A percentile compares a stretch with the other conserved stretches of the same genome.
Conservation (phyloP, 805 yeast species). For the Schwanniomyces occidentalis region DNA sequence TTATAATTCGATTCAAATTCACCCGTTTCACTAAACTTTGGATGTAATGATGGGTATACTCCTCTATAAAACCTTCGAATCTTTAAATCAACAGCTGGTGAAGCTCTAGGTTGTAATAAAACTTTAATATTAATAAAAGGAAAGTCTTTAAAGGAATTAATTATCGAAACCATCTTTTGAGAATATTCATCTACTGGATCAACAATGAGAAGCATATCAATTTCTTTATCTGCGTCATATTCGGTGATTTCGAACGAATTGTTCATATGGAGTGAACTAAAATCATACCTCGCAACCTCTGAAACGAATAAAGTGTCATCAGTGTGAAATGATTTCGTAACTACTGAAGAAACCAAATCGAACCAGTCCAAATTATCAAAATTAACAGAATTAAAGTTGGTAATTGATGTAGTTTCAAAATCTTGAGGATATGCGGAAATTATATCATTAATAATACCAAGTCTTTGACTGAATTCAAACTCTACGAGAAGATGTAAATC, state of each 20-base stretch:
- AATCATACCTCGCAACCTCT: conserved; percentile 49
- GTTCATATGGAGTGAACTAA: conserved; percentile 30
- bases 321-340: conserved; percentile 45
- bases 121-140: conserved; percentile 55
- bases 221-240: conserved; percentile 25
- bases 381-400: conserved; percentile 17
- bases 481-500: conserved; percentile 42
- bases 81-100: conserved; percentile 38
- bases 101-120: conserved; percentile 56
- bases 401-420: conserved; percentile 17
- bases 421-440: conserved; percentile 25
- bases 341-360: conserved; percentile 44
- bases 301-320: conserved; percentile 42
- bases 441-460: conserved; percentile 31
- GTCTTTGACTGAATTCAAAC: conserved; percentile 49
- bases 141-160: conserved; percentile 38
- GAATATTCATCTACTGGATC: conserved; percentile 75
- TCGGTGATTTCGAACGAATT: conserved; percentile 26
- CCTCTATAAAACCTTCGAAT: conserved; percentile 62
- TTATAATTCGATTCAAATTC: conserved; percentile 15
- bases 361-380: conserved; percentile 41
- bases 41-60: conserved; percentile 32
- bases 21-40: conserved; percentile 30
- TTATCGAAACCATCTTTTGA: conserved; percentile 58
- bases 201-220: conserved; percentile 60